Base-by-base conservation (phyloP, 2,329 filamentous ascomycete species). In the Chrysoporthe deuterocubensis region DNA sequence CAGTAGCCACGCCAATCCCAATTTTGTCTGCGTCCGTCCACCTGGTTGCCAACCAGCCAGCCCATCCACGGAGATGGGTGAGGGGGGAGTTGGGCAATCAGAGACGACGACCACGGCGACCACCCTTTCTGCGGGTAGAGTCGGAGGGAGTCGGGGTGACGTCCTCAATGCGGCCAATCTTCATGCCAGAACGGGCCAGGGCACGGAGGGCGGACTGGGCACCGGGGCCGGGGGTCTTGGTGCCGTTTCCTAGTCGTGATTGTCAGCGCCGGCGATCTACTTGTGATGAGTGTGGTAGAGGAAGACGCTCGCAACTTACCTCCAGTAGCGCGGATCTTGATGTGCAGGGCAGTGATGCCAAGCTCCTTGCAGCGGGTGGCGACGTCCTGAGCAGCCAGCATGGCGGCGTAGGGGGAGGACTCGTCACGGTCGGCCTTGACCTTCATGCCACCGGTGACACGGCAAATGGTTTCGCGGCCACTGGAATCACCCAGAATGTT, bases 41-140 rank as follows among this genome's bases (percentile, higher is more conserved):
- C 60, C 62, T 56, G 42, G 65, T 8, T 34, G 42, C 68, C 59
- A 64, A 54, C 65, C 63, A 68, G 46, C 62, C 67, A 48, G 18
- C 40, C 68, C 68, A 70, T 52, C 59, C 64, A 65, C 56, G 40
- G 44, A 46, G 43, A 42, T 60, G 44, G 48, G 14, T 37, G 42
- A 57, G 59, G 32, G 57, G 44, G 40, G 40, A 42, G 71, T 72
- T 77, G 81, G 73, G 81, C 78, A 82, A 85, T 92, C 88, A 99
- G 85, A 99, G 92, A 97, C 96, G 95, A 87, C 96, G 96, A 98
- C 96, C 96, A 92, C 96, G 95, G 86, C 96, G 94, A 97, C 96
- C 96, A 88, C 96, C 96, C 94, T 99, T 99, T 88, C 95, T 94
- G 87, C 96, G 93, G 80, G 96, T 99, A 83, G 93, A 97, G 86